Conservation (phyloP, 1,139 yeast genomes). For the Candida frijolesensis region DNA sequence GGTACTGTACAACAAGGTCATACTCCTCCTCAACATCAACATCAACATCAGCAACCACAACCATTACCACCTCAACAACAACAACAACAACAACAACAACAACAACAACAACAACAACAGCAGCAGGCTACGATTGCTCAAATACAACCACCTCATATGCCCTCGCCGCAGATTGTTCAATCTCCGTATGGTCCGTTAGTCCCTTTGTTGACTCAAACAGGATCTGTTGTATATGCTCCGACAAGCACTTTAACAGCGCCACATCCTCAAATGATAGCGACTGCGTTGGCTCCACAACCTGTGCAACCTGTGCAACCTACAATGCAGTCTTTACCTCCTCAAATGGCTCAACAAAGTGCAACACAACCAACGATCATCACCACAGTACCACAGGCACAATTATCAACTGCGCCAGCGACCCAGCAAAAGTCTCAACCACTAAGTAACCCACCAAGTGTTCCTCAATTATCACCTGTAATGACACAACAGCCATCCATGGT, state of each 20-base stretch:
- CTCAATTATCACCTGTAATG: constrained; percentile 2
- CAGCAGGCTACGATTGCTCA: constrained; percentile 1
- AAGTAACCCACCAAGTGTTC: not conserved
- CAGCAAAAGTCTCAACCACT: not conserved
- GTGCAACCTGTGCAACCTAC: constrained; percentile 1
- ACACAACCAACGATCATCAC: not conserved
- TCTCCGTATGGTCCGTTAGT: constrained; percentile 42
- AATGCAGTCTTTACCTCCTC: constrained; percentile 2
- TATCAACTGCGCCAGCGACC: constrained; percentile 7
- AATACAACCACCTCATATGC: constrained; percentile 6
- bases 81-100: constrained; percentile 4
- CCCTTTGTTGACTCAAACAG: constrained; percentile 31
- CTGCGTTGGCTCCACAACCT: constrained; percentile 7
- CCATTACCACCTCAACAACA: constrained; percentile 6
- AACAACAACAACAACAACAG: constrained; percentile 2
- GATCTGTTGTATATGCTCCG: constrained; percentile 20
- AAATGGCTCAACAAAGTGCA: constrained; percentile 2
- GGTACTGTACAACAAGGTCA: constrained; percentile 1
- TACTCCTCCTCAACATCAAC: constrained; percentile 1
- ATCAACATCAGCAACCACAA: constrained; percentile 1
- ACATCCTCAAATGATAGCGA: constrained; percentile 9
- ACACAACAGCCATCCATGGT: constrained; percentile 14
- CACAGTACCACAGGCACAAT: not conserved
- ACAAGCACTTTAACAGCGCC: constrained; percentile 11
- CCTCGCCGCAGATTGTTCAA: constrained; percentile 21